These are phyloP conservation scores for Pleurostoma richardsiae DNA, from an alignment of 2,329 filamentous ascomycete species.

Conservation along the genomic window DNA sequence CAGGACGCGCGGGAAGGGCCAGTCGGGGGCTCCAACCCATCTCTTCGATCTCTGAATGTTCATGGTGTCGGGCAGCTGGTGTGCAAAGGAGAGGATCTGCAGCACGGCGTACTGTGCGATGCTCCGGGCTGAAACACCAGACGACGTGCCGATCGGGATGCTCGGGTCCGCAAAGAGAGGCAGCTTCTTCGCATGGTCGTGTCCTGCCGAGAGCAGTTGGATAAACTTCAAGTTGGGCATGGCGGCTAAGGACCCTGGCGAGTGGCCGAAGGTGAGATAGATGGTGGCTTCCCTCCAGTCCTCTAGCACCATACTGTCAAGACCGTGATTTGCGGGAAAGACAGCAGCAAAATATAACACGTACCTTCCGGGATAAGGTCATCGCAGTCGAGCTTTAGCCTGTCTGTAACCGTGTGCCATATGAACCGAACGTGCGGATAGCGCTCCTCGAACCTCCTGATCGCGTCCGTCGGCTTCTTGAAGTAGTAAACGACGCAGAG, in stretches of 20 bases:
- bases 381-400: background rate
- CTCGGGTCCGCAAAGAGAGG: conserved; percentile 1
- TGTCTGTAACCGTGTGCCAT: conserved; percentile 2
- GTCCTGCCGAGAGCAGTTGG: conserved; percentile 2
- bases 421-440: conserved; percentile 3
- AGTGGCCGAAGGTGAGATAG: conserved; percentile 1
- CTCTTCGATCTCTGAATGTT: background rate
- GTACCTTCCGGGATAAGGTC: conserved; percentile 1
- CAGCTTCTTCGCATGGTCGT: conserved; percentile 1
- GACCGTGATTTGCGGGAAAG: no score
- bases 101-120: conserved; percentile 3
- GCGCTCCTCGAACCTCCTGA: background rate
- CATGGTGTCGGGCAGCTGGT: background rate
- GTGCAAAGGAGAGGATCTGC: conserved; percentile 2
- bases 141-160: conserved; percentile 1
- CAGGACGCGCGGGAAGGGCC: background rate
- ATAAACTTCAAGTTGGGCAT: conserved; percentile 2
- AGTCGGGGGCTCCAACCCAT: conserved; percentile 1
- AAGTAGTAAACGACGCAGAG: background rate
- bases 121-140: conserved; percentile 1
- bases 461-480: background rate
- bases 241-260: background rate
- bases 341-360: background rate
- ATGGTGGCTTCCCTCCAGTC: conserved; percentile 2
- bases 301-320: background rate